Conservation (phyloP, 495 filamentous ascomycete species). For the Acidiella bohemica region DNA sequence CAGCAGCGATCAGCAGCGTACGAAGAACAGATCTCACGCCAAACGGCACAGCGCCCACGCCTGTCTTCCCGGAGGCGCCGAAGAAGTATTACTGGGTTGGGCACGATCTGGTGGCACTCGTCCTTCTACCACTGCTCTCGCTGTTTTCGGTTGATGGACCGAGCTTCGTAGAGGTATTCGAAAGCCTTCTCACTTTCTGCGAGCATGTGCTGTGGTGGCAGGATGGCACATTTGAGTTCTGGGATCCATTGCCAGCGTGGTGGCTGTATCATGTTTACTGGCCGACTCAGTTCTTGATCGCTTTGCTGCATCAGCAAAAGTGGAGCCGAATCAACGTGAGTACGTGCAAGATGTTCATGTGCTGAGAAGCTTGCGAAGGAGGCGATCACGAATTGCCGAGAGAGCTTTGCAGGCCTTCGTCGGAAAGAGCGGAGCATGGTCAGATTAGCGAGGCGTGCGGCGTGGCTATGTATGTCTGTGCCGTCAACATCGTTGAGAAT, state of each 20-base stretch:
- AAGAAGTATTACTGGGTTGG: slow-evolving; percentile 43
- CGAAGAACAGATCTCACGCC: not conserved
- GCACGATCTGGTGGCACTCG: slow-evolving; percentile 41
- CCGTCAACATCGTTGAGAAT: too few species aligned
- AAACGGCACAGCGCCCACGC: slow-evolving; percentile 7
- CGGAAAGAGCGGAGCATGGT: too few species aligned
- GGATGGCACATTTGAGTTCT: slow-evolving; percentile 44
- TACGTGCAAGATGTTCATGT: slow-evolving; percentile 43
- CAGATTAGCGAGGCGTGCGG: too few species aligned
- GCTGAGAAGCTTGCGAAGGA: slow-evolving; percentile 13
- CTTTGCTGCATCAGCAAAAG: slow-evolving; percentile 28
- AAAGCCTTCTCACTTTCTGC: slow-evolving; percentile 23
- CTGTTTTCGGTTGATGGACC: slow-evolving; percentile 1
- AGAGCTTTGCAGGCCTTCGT: too few species aligned
- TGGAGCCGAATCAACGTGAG: slow-evolving; percentile 50
- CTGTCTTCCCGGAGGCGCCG: slow-evolving; percentile 21
- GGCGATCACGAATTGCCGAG: too few species aligned
- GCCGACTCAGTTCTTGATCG: slow-evolving; percentile 36
- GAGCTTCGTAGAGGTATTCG: slow-evolving; percentile 16
- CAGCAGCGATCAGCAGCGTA: not conserved
- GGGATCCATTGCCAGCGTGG: slow-evolving; percentile 48
- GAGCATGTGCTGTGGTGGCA: slow-evolving; percentile 42
- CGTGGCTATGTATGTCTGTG: too few species aligned
- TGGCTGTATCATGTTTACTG: slow-evolving; percentile 49
- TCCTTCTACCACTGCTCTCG: slow-evolving; percentile 34